Base-by-base conservation (phyloP, 345 rosid genomes). In the Arabis hirsuta region DNA sequence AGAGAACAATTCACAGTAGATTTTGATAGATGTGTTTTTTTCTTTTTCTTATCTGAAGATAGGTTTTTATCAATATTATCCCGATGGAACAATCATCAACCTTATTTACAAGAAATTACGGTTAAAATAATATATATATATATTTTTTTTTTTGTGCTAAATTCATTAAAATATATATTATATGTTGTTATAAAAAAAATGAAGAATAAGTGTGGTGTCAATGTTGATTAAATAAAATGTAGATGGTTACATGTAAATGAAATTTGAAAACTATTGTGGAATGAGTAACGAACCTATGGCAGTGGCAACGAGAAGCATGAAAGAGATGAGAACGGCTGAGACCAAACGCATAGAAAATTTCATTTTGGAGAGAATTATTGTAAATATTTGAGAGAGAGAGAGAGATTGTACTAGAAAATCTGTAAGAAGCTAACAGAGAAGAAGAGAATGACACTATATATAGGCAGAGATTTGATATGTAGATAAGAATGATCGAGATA, bases 291-390 rank as follows among this genome's bases (percentile, higher is more conserved):
- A 61, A 61, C 66, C 24, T 61, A 13, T 44, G 52, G 52, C 38
- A 61, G 39, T 54, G 39, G 39, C 59, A 29, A 62, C 36, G 9
- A 62, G 53, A 16, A 62, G 29, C 39, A 62, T n/a, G 39, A 29
- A 44, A 12, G 52, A 43, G 52, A 62, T 27, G 66, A 62, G 53
- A 44, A 45, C 7, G 53, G 26, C 66, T 27, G 53, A 62, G 51
- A 62, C 24, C 39, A 61, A 43, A 61, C 65, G 7, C 38, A 61
- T 20, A 24, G 51, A 43, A 12, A 43, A 22, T 20, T 43, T 61
- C 65, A 61, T 16, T 56, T 56, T 56, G 3, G 12, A 9, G 60
- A 14, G 19, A 22, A 5, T 3, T 16, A n/a, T 44, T 44, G 19
- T 9, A 9, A 16, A 16, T 47, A 26, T 47, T 47, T 20, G 55